Percentiles rank a stretch among this genome's conserved stretches.
phyloP scores from a whole-genome alignment of 169 alveolate species.

The Plasmodium gaboni region DNA sequence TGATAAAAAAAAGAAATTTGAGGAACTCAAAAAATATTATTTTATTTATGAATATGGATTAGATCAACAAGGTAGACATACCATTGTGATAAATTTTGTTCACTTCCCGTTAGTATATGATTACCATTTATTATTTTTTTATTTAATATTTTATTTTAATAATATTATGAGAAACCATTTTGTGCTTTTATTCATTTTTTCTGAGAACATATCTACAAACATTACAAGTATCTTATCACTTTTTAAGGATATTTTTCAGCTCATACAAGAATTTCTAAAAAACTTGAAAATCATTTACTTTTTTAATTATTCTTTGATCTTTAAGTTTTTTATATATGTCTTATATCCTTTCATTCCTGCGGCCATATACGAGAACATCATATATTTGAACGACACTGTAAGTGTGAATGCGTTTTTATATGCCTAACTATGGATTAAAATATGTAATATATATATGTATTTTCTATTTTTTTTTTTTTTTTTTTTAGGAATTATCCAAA shows the following conservation, averaged over 20 bases:
- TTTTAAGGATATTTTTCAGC: slow-evolving; percentile 49
- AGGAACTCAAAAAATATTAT: slow-evolving; percentile 21
- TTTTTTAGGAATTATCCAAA: slow-evolving; percentile 45
- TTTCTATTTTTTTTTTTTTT: background rate
- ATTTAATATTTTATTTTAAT: slow-evolving; percentile 38
- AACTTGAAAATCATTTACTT: slow-evolving; percentile 42
- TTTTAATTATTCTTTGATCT: slow-evolving; percentile 43
- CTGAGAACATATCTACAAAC: slow-evolving; percentile 25
- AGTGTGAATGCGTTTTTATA: too few relatives aligned
- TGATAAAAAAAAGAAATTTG: slow-evolving; percentile 26
- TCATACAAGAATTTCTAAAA: slow-evolving; percentile 30
- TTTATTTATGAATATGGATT: slow-evolving; percentile 48
- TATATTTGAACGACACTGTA: slow-evolving; percentile 18
- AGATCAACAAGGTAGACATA: slow-evolving; percentile 34
- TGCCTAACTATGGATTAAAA: too few relatives aligned
- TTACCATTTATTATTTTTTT: slow-evolving; percentile 28
- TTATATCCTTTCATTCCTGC: slow-evolving; percentile 64
- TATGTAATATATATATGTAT: too few relatives aligned
- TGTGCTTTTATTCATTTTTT: slow-evolving; percentile 35
- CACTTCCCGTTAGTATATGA: slow-evolving; percentile 37
- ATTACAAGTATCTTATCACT: slow-evolving; percentile 49
- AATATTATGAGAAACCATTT: slow-evolving; percentile 43
- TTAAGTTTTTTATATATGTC: slow-evolving; percentile 36
- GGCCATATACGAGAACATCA: slow-evolving; percentile 22
- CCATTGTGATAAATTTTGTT: slow-evolving; percentile 35